Evolutionary conservation across 140 eudicot species (phyloP).

Genomic region (Ambrosia hybrid): DNA sequence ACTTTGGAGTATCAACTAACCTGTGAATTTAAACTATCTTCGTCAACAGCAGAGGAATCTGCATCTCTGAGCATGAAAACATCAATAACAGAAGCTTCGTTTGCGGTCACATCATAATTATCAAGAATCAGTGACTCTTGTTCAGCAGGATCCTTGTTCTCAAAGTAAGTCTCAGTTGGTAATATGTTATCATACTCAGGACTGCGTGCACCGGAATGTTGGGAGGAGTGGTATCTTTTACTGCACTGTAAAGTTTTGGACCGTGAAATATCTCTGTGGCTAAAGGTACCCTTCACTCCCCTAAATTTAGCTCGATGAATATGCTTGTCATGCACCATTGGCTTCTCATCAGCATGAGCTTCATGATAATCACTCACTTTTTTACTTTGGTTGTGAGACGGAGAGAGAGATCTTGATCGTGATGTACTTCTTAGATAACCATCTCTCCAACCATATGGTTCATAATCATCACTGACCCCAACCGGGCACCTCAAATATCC

Average conservation of each 20-base stretch:
- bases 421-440: constrained; percentile 37
- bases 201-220: constrained; percentile 29
- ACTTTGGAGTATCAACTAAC: constrained; percentile 29
- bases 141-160: constrained; percentile 40
- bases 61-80: constrained; percentile 20
- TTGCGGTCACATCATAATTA: constrained; percentile 19
- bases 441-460: constrained; percentile 52
- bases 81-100: constrained; percentile 30
- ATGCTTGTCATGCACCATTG: constrained; percentile 28
- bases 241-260: constrained; percentile 34
- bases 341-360: constrained; percentile 42
- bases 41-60: constrained; percentile 29
- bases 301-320: constrained; percentile 32
- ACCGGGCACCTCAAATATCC: constrained; percentile 26
- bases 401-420: constrained; percentile 65
- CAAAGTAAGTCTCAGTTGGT: constrained; percentile 28
- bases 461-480: constrained; percentile 27
- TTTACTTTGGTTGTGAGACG: constrained; percentile 41
- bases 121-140: constrained; percentile 32
- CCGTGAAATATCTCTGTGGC: constrained; percentile 39
- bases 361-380: constrained; percentile 38
- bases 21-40: constrained; percentile 42
- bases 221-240: constrained; percentile 38
- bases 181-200: constrained; percentile 28
- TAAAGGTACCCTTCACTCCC: constrained; percentile 38